Evolutionary conservation across 805 yeast species (phyloP).

Genomic region (Candida nemodendra): DNA sequence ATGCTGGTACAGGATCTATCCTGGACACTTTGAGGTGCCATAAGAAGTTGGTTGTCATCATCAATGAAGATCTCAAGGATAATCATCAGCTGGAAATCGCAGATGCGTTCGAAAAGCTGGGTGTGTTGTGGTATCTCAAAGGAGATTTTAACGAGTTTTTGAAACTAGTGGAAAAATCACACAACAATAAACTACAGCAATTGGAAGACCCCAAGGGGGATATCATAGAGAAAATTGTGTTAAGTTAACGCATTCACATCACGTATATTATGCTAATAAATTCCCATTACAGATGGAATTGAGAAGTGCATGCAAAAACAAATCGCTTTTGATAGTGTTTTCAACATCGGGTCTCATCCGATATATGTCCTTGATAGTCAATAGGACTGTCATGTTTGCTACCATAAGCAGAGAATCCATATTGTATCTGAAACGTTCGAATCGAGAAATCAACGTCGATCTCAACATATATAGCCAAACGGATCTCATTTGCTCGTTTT

Average conservation of each 20-base stretch:
- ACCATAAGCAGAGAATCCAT: constrained; percentile 16
- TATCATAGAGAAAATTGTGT: constrained; percentile 20
- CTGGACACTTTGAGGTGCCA: constrained; percentile 63
- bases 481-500: constrained; percentile 13
- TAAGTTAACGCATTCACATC: background rate
- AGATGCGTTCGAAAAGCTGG: constrained; percentile 40
- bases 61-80: constrained; percentile 73
- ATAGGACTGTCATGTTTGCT: constrained; percentile 11
- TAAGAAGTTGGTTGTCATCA: constrained; percentile 65
- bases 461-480: constrained; percentile 23
- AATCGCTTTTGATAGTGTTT: constrained; percentile 8
- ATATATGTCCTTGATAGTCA: constrained; percentile 16
- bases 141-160: constrained; percentile 19
- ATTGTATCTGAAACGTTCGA: constrained; percentile 9
- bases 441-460: constrained; percentile 18
- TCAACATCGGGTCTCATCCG: background rate
- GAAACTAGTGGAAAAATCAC: constrained; percentile 12
- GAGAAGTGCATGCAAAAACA: constrained; percentile 6
- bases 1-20: constrained; percentile 91
- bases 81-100: constrained; percentile 86
- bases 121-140: constrained; percentile 28
- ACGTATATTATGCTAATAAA: constrained; percentile 4
- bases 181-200: constrained; percentile 9
- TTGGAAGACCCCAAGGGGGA: constrained; percentile 26
- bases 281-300: constrained; percentile 8